Percentiles rank a stretch among this genome's conserved stretches.
Conservation (phyloP, 176 grass and related monocot genomes). For the Saccharum officinarum region DNA sequence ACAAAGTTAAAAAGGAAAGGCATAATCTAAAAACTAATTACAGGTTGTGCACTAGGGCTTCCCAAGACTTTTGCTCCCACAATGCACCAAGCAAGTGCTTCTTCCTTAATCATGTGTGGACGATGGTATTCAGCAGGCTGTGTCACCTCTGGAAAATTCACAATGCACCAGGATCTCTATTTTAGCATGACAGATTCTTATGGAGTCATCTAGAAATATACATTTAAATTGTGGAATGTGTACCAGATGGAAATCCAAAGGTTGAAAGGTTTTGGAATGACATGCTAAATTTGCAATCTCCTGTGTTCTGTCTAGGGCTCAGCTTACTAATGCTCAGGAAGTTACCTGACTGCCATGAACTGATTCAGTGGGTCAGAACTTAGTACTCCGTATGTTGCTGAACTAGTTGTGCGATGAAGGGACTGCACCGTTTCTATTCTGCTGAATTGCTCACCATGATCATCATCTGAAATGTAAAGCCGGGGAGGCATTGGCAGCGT, state of each 20-base stretch:
- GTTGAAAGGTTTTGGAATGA: not conserved
- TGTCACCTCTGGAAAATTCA: not conserved
- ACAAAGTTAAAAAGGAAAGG: not conserved
- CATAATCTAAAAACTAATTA: not conserved
- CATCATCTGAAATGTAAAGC: conserved; percentile 50
- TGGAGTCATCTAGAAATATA: not conserved
- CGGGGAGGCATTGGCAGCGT: conserved; percentile 44
- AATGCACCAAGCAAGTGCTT: too few species aligned
- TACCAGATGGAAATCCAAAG: not conserved
- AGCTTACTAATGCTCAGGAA: not conserved
- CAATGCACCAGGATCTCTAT: not conserved
- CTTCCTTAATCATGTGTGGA: too few species aligned
- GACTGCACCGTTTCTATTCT: conserved; percentile 56
- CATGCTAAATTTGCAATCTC: not conserved
- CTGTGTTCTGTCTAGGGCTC: not conserved
- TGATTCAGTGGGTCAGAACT: not conserved
- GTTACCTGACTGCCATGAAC: not conserved
- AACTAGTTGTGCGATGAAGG: conserved; percentile 44
- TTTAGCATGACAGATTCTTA: not conserved
- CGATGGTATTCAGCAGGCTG: not conserved
- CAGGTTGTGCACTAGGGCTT: not conserved
- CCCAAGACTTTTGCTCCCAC: not conserved
- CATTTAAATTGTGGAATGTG: not conserved
- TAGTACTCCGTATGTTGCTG: not conserved
- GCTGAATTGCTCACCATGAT: conserved; percentile 43